phyloP scores from a whole-genome alignment of 495 filamentous ascomycete species.

The Penicillium simplicissimum region DNA sequence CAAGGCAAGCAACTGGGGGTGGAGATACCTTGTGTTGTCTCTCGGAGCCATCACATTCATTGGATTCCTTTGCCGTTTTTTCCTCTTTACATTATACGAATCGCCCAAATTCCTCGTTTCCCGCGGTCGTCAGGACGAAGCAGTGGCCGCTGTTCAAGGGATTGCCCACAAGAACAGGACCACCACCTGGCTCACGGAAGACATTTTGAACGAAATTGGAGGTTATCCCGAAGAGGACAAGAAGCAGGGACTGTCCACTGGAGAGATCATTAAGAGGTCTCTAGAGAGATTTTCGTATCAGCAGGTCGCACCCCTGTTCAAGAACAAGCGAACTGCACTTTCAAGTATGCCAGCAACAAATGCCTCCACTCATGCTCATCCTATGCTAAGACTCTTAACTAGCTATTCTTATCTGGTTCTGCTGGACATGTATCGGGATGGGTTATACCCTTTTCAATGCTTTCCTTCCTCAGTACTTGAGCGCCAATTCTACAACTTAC shows the following conservation, averaged over 20 bases:
- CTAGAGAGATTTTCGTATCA: conserved; percentile 49
- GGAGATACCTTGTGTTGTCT: conserved; percentile 68
- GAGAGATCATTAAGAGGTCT: conserved; percentile 46
- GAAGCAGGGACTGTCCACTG: conserved; percentile 33
- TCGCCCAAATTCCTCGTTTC: conserved; percentile 74
- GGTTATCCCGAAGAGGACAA: conserved; percentile 36
- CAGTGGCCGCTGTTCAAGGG: conserved; percentile 62
- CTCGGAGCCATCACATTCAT: conserved; percentile 66
- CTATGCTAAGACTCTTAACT: background rate
- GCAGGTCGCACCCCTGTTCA: conserved; percentile 50
- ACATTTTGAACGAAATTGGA: conserved; percentile 48
- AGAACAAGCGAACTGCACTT: conserved; percentile 41
- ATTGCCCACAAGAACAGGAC: conserved; percentile 49
- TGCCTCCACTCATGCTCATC: no score
- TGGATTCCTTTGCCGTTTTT: conserved; percentile 64
- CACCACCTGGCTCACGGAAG: conserved; percentile 49
- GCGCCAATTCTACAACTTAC: conserved; percentile 31
- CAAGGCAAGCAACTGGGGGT: conserved; percentile 63
- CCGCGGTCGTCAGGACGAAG: conserved; percentile 62
- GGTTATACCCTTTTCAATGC: conserved; percentile 54
- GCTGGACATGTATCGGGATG: conserved; percentile 51
- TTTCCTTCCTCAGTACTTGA: conserved; percentile 54
- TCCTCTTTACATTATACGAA: conserved; percentile 54
- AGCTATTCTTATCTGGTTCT: conserved; percentile 46
- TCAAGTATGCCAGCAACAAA: conserved; percentile 31